These are phyloP conservation scores for Hemisphaericaspora xylanilytica DNA, from an alignment of 1,139 yeast genomes.

Conservation along the genomic window DNA sequence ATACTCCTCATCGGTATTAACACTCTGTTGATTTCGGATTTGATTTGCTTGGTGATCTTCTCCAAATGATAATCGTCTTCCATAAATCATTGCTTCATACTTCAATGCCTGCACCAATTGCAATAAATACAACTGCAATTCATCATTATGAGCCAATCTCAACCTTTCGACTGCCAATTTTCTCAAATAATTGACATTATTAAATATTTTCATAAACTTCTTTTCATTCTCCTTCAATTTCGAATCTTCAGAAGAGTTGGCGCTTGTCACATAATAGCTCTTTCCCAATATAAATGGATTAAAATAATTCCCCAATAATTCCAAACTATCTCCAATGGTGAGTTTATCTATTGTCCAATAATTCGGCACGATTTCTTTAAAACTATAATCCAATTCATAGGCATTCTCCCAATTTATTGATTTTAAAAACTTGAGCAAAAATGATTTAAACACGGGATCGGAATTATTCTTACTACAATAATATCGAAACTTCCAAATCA, in stretches of 20 bases:
- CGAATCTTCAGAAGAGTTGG: conserved; percentile 6
- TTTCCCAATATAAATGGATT: conserved; percentile 38
- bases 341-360: conserved; percentile 62
- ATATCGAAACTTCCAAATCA: conserved; percentile 90
- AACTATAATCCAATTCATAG: conserved; percentile 73
- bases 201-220: conserved; percentile 31
- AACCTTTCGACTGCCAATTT: conserved; percentile 87
- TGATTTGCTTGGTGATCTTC: conserved; percentile 15
- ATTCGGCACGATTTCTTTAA: conserved; percentile 50
- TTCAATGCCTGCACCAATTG: conserved; percentile 93
- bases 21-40: no score
- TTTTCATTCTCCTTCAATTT: conserved; percentile 28
- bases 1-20: conserved; percentile 15
- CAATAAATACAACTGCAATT: conserved; percentile 73
- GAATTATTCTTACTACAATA: conserved; percentile 65
- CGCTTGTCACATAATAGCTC: conserved; percentile 7
- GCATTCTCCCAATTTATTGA: conserved; percentile 89
- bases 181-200: conserved; percentile 50
- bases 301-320: conserved; percentile 73
- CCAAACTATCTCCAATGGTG: conserved; percentile 91
- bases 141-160: conserved; percentile 74
- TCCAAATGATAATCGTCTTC: conserved; percentile 10
- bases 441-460: conserved; percentile 37
- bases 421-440: conserved; percentile 80
- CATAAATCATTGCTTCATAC: conserved; percentile 50